Evolutionary conservation across 2,329 filamentous ascomycete genomes (phyloP).

Genomic region (Cordyceps pruinosa): DNA sequence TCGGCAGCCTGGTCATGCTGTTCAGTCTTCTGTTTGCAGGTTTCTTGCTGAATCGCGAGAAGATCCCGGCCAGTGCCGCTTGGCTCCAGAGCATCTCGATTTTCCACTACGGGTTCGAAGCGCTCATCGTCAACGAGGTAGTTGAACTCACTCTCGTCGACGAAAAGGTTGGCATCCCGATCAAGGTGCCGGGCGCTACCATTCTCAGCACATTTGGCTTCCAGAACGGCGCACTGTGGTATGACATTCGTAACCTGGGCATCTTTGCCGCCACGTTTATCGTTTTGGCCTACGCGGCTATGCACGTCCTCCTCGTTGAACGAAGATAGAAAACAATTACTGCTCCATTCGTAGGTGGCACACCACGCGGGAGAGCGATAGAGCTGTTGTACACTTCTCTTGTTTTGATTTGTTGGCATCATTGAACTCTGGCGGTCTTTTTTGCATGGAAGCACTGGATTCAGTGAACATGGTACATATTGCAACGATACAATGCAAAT

Average conservation of each 20-base stretch:
- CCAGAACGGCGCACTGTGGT: conserved; percentile 78
- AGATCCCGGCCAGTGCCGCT: conserved; percentile 74
- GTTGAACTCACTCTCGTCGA: conserved; percentile 83
- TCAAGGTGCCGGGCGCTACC: conserved; percentile 88
- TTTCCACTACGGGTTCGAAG: conserved; percentile 97
- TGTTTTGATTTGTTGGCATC: neutral
- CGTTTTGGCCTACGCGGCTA: conserved; percentile 78
- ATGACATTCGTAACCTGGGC: conserved; percentile 72
- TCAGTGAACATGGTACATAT: neutral
- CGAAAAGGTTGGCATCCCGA: conserved; percentile 92
- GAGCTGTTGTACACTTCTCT: neutral
- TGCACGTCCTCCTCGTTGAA: conserved; percentile 92
- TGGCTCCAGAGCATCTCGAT: conserved; percentile 95
- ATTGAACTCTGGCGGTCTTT: conserved; percentile 5
- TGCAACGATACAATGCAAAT: neutral
- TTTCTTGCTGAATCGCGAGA: conserved; percentile 87
- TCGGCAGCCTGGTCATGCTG: conserved; percentile 93
- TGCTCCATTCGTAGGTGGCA: neutral
- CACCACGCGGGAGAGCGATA: neutral
- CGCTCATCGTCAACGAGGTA: conserved; percentile 94
- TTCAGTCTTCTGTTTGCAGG: conserved; percentile 94
- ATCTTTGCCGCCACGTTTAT: conserved; percentile 80
- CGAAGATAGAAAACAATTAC: conserved; percentile 45
- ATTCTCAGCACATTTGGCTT: conserved; percentile 96
- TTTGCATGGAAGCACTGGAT: neutral